Evolutionary conservation across 1,139 yeast genomes (phyloP).

Genomic region (Taiozyma sp.): DNA sequence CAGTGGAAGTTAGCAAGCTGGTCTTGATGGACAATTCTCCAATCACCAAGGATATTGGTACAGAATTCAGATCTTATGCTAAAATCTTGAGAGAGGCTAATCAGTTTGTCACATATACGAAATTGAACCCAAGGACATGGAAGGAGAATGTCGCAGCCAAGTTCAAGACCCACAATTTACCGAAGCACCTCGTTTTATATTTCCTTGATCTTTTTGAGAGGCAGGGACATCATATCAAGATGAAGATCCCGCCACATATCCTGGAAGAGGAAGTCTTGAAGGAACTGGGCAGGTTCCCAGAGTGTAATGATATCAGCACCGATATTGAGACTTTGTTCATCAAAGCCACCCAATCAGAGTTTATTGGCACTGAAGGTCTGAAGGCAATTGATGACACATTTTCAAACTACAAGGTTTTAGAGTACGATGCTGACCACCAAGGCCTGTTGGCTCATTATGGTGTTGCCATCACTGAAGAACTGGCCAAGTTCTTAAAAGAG

Average conservation of each 20-base stretch:
- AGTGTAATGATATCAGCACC: conserved; percentile 12
- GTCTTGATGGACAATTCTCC: conserved; percentile 44
- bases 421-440: not conserved
- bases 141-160: not conserved
- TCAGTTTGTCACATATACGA: not conserved
- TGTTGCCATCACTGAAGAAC: not conserved
- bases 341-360: conserved; percentile 32
- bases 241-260: conserved; percentile 23
- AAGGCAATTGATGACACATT: conserved; percentile 31
- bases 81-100: conserved; percentile 1
- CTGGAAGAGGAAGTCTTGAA: conserved; percentile 3
- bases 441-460: not conserved
- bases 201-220: conserved; percentile 4
- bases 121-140: not conserved
- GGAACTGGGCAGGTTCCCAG: conserved; percentile 38
- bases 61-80: conserved; percentile 3
- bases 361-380: conserved; percentile 27
- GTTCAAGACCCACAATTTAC: conserved; percentile 1
- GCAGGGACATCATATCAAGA: conserved; percentile 11
- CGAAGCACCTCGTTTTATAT: conserved; percentile 1
- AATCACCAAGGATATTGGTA: conserved; percentile 13
- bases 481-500: not conserved
- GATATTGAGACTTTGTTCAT: conserved; percentile 32
- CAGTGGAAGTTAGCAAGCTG: conserved; percentile 28
- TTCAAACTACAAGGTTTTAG: not conserved